These are phyloP conservation scores for Colletotrichum chlorophyti DNA, from an alignment of 2,329 filamentous ascomycete genomes.

Conservation along the genomic window DNA sequence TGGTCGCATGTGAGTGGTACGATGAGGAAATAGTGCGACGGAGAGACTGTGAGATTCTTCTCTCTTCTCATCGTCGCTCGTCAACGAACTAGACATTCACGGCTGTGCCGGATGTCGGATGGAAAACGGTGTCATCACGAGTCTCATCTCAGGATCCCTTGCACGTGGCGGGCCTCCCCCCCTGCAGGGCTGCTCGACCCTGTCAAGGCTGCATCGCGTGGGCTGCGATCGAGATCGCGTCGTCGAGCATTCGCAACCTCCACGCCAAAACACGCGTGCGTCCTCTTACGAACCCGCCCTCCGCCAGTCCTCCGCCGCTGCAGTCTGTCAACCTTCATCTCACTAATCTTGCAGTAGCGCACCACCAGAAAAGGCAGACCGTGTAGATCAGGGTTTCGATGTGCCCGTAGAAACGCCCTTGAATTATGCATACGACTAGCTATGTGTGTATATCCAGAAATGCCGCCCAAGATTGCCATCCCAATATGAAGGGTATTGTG, in stretches of 20 bases:
- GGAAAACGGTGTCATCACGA: constrained; percentile 7
- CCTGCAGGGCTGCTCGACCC: neutral
- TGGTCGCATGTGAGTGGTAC: no score
- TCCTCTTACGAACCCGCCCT: neutral
- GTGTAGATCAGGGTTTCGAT: constrained; percentile 6
- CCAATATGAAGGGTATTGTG: constrained; percentile 15
- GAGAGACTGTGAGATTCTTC: no score
- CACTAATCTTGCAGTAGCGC: neutral
- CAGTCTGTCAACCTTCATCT: neutral
- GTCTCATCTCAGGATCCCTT: neutral
- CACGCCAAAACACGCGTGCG: neutral
- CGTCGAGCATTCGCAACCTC: neutral
- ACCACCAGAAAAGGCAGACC: neutral
- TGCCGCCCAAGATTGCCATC: constrained; percentile 1
- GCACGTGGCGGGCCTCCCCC: neutral
- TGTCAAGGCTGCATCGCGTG: constrained; percentile 10
- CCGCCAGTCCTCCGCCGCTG: neutral
- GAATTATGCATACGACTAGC: neutral
- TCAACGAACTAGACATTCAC: neutral
- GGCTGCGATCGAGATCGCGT: constrained; percentile 18
- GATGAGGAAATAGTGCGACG: no score
- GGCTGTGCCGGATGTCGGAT: constrained; percentile 1
- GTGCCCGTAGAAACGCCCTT: no score
- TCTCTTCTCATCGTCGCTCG: neutral
- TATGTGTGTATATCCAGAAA: neutral